phyloP scores from a whole-genome alignment of 345 rosid species.

The Streptanthus diversifolius region DNA sequence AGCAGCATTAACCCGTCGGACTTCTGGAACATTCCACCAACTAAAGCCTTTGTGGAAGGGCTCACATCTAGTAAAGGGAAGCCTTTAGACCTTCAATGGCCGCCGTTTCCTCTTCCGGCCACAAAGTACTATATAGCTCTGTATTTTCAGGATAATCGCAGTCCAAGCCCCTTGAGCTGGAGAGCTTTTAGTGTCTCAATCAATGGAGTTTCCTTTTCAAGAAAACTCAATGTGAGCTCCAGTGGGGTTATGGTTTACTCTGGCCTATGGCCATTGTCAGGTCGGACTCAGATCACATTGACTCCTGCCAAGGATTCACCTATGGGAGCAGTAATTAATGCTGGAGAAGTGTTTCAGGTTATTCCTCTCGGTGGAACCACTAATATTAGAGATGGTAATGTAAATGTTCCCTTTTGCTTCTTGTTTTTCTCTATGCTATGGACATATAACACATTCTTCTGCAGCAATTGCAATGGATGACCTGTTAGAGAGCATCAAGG shows the following conservation, averaged over 20 bases:
- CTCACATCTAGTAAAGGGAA: slow-evolving; percentile 57
- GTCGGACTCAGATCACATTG: slow-evolving; percentile 56
- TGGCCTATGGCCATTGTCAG: slow-evolving; percentile 68
- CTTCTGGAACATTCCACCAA: slow-evolving; percentile 79
- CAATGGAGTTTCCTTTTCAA: slow-evolving; percentile 58
- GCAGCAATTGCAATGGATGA: slow-evolving; percentile 63
- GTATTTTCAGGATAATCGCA: slow-evolving; percentile 72
- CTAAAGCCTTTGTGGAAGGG: slow-evolving; percentile 46
- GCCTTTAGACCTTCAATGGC: slow-evolving; percentile 58
- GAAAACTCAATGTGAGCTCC: slow-evolving; percentile 57
- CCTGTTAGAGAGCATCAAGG: slow-evolving; percentile 46
- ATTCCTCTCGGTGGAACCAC: slow-evolving; percentile 67
- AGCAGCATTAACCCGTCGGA: slow-evolving; percentile 42
- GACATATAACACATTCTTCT: slow-evolving; percentile 9
- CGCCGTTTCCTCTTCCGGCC: slow-evolving; percentile 48
- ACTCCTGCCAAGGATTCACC: slow-evolving; percentile 42
- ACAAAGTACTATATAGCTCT: slow-evolving; percentile 67
- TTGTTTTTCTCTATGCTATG: background rate
- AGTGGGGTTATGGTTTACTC: slow-evolving; percentile 64
- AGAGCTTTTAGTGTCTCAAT: slow-evolving; percentile 63
- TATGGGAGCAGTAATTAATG: slow-evolving; percentile 68
- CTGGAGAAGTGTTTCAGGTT: slow-evolving; percentile 75
- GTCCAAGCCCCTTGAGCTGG: slow-evolving; percentile 61
- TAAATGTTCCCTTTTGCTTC: background rate
- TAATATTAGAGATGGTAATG: slow-evolving; percentile 61